Percentiles rank a stretch among this genome's conserved stretches.
phyloP scores from a whole-genome alignment of 352 stramenopile species.

The Detonula confervacea region DNA sequence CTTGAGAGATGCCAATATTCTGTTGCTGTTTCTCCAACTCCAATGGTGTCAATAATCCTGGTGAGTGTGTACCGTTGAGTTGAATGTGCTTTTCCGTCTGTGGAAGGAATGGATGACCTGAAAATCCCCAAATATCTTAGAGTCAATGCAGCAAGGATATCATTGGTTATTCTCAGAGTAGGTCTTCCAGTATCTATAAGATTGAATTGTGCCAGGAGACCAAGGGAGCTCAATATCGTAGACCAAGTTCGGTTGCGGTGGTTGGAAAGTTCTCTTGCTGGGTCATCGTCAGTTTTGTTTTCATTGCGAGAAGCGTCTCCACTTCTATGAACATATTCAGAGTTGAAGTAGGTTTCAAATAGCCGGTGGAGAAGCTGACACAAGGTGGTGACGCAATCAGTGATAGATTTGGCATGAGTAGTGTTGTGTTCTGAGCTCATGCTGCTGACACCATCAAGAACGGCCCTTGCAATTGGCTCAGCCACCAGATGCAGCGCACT shows the following conservation, averaged over 20 bases:
- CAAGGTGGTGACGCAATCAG: conserved; percentile 19
- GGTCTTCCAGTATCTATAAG: not conserved
- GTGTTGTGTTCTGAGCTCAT: conserved; percentile 3
- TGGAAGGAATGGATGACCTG: conserved; percentile 1
- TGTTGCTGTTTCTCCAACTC: not conserved
- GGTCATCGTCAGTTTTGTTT: conserved; percentile 8
- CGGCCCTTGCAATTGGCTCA: conserved; percentile 35
- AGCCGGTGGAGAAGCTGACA: conserved; percentile 36
- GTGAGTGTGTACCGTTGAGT: not conserved
- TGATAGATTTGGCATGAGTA: conserved; percentile 10
- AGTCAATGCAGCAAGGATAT: conserved; percentile 27
- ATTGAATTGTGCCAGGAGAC: conserved; percentile 4
- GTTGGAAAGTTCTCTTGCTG: conserved; percentile 23
- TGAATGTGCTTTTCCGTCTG: not conserved
- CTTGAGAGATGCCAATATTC: conserved; percentile 25
- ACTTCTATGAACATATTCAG: conserved; percentile 16
- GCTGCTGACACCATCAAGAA: conserved; percentile 4
- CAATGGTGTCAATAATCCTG: conserved; percentile 2
- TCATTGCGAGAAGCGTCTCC: conserved; percentile 1
- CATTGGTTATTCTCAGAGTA: conserved; percentile 14
- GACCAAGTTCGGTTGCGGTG: conserved; percentile 43
- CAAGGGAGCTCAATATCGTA: conserved; percentile 32
- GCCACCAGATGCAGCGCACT: conserved; percentile 45
- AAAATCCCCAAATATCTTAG: conserved; percentile 51
- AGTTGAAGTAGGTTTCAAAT: conserved; percentile 45